Evolutionary conservation across 2,329 filamentous ascomycete genomes (phyloP).

Genomic region (Thermomyces lanuginosus): DNA sequence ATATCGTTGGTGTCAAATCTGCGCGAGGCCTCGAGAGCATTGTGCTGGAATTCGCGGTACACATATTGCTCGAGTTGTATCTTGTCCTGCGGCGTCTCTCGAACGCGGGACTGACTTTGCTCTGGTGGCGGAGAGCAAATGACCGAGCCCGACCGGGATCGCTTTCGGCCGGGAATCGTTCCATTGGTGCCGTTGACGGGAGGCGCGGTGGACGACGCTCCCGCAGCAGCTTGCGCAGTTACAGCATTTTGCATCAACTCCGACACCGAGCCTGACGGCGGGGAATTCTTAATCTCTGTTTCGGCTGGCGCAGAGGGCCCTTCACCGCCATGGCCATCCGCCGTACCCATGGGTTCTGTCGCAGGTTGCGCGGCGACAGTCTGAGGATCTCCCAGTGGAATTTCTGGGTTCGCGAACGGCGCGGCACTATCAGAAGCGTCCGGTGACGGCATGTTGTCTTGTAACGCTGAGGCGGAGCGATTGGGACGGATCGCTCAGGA

Average conservation of each 20-base stretch:
- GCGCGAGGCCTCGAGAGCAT: conserved; percentile 36
- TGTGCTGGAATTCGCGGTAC: conserved; percentile 45
- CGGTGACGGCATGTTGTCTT: conserved; percentile 20
- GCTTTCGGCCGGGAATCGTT: conserved; percentile 36
- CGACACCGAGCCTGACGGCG: conserved; percentile 30
- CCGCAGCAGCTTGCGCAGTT: conserved; percentile 40
- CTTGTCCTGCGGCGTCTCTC: conserved; percentile 31
- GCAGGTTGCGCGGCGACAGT: conserved; percentile 11
- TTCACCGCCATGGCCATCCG: conserved; percentile 9
- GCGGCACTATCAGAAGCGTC: conserved; percentile 13
- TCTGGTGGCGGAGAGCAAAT: conserved; percentile 25
- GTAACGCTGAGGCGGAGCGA: conserved; percentile 1
- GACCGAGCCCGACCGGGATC: conserved; percentile 43
- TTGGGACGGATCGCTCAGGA: conserved; percentile 10
- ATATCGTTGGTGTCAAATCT: conserved; percentile 40
- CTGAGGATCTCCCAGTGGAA: conserved; percentile 12
- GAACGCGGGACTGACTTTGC: conserved; percentile 17
- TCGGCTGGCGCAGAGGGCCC: conserved; percentile 11
- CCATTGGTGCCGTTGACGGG: conserved; percentile 32
- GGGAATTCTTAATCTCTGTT: conserved; percentile 14
- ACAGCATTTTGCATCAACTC: conserved; percentile 46
- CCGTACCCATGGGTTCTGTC: conserved; percentile 11
- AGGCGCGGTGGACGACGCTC: conserved; percentile 14
- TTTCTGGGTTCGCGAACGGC: conserved; percentile 11
- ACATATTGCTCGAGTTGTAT: conserved; percentile 48